A percentile compares a stretch with the other conserved stretches of the same genome.
Conservation (phyloP, 495 filamentous ascomycete species). For the Annulohypoxylon maeteangense region DNA sequence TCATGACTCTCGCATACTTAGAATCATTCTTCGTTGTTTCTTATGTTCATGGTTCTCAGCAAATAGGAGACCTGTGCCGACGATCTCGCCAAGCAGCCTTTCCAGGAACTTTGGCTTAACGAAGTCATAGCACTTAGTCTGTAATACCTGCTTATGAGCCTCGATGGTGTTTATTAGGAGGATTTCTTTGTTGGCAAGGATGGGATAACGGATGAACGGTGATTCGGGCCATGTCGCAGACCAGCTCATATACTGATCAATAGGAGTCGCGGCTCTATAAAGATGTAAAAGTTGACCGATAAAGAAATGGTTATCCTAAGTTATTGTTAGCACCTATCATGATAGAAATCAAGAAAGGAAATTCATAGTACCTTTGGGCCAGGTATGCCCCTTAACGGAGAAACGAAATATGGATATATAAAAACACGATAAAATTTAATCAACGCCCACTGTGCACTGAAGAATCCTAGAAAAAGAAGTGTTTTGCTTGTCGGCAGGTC, state of each 20-base stretch:
- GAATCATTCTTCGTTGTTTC: slow-evolving; percentile 11
- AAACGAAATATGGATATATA: slow-evolving; percentile 2
- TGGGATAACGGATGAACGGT: slow-evolving; percentile 7
- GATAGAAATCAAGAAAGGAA: background rate
- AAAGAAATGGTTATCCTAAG: slow-evolving; percentile 2
- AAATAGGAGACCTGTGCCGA: slow-evolving; percentile 8
- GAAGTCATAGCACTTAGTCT: slow-evolving; percentile 7
- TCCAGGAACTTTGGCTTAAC: slow-evolving; percentile 4
- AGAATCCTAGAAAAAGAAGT: background rate
- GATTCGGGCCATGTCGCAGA: slow-evolving; percentile 5
- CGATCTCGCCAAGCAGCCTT: slow-evolving; percentile 5
- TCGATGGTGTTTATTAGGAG: slow-evolving; percentile 4
- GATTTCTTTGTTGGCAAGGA: slow-evolving; percentile 1
- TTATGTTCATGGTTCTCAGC: slow-evolving; percentile 7
- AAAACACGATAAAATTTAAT: background rate
- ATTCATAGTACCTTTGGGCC: background rate
- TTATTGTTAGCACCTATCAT: background rate
- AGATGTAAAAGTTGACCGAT: slow-evolving; percentile 6
- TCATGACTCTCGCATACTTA: background rate
- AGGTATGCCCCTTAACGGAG: background rate
- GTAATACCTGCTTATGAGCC: slow-evolving; percentile 5
- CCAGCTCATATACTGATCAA: slow-evolving; percentile 8
- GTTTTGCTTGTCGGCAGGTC: background rate
- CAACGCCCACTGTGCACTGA: background rate
- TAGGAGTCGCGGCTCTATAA: slow-evolving; percentile 5